Evolutionary conservation across 768 basidiomycete genomes (phyloP), one percentile per base, ranked within the genome.

Genomic region (Psilocybe cubensis): DNA sequence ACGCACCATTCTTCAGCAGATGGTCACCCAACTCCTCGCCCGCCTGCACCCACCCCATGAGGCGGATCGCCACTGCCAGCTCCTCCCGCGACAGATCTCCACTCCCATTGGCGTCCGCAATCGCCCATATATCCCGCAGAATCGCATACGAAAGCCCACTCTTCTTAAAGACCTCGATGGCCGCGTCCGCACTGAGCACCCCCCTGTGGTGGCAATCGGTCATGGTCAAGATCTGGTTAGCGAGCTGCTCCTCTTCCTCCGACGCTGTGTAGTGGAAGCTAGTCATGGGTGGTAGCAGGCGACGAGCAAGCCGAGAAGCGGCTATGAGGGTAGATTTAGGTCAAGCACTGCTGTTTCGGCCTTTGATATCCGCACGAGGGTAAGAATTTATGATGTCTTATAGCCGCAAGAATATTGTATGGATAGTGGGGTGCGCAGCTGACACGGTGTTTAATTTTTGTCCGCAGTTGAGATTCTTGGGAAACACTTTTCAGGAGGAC

Each of bases 11-110:
- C 2, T 68, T 66, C 27, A 81, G 67, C 56, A 84, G 64, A 25
- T 73, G 72, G 38, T 76, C 76, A 18, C 69, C 69, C 20, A 82
- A 67, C 10, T 66, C 63, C 62, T 76, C 76, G 29, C 76, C 85
- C 31, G 76, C 75, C 70, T 90, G 89, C 3, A 84, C 82, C 78
- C 85, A 84, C 3, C 85, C 86, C 59, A 90, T 86, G 28, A 89
- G 68, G 52, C 89, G 68, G 47, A 88, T 72, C 12, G 86, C 86
- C 43, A 82, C 74, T 27, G 82, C 83, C 58, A 88, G 78, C 40
- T 82, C 82, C 46, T 82, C 79, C 27, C 75, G 74, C 29, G 82
- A 79, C 29, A 89, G 74, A 64, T 77, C 78, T 1, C 84, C 85
- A 54, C 77, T 82, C 62, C 83, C 82, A 21, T 84, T 81, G 14